Evolutionary conservation across 2,329 filamentous ascomycete genomes (phyloP).

Genomic region (Phaeoacremonium minimum): DNA sequence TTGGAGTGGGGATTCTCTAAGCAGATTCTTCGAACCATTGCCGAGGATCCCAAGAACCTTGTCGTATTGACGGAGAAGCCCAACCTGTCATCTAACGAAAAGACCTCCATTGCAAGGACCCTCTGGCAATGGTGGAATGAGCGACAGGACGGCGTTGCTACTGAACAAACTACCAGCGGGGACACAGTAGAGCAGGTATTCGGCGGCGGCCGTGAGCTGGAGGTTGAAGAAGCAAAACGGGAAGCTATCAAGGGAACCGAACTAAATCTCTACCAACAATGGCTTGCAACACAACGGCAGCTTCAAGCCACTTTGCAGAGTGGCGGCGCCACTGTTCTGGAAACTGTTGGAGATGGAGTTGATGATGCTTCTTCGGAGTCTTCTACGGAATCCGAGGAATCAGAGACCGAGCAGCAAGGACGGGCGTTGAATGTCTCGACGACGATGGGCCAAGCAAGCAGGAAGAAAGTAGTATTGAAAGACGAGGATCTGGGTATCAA

Average conservation of each 20-base stretch:
- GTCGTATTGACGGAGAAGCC: slow-evolving; percentile 81
- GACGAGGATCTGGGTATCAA: slow-evolving; percentile 92
- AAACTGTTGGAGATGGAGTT: slow-evolving; percentile 66
- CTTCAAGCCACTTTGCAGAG: slow-evolving; percentile 76
- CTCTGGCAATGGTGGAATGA: slow-evolving; percentile 80
- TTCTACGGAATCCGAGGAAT: slow-evolving; percentile 82
- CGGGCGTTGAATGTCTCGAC: slow-evolving; percentile 86
- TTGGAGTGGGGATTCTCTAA: slow-evolving; percentile 95
- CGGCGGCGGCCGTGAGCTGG: slow-evolving; percentile 57
- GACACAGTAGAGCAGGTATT: slow-evolving; percentile 64
- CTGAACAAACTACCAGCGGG: slow-evolving; percentile 49
- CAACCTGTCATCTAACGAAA: slow-evolving; percentile 34
- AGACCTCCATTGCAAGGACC: slow-evolving; percentile 62
- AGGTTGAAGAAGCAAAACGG: slow-evolving; percentile 56
- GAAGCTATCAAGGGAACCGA: slow-evolving; percentile 71
- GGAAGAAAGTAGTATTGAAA: slow-evolving; percentile 80
- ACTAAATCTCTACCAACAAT: slow-evolving; percentile 81
- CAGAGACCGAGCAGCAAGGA: slow-evolving; percentile 85
- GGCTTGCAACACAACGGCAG: slow-evolving; percentile 82
- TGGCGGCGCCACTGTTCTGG: slow-evolving; percentile 62
- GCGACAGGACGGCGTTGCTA: slow-evolving; percentile 56
- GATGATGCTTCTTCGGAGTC: slow-evolving; percentile 85
- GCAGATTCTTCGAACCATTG: slow-evolving; percentile 69
- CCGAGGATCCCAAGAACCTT: slow-evolving; percentile 73
- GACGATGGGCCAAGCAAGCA: slow-evolving; percentile 75